These are phyloP conservation scores for Lactarius trivialis DNA, from an alignment of 768 basidiomycete species.

Conservation along the genomic window DNA sequence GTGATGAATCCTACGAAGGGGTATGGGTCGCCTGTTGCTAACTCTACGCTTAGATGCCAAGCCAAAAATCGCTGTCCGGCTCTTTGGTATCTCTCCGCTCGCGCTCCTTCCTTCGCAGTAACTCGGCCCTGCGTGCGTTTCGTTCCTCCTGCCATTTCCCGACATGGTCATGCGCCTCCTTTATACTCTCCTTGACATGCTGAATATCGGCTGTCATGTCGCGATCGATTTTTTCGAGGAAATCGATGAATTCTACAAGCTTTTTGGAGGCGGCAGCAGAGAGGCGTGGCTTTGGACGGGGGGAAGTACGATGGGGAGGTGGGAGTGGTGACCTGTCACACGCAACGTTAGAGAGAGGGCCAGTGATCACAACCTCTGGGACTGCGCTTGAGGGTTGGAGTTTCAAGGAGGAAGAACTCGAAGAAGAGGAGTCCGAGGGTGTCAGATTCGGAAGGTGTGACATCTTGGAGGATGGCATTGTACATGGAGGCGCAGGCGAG, in stretches of 20 bases:
- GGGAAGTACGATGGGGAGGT: neutral
- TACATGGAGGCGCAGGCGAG: neutral
- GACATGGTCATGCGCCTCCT: constrained; percentile 15
- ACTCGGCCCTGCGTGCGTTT: neutral
- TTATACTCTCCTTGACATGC: constrained; percentile 21
- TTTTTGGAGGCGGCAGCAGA: constrained; percentile 13
- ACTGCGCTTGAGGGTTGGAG: constrained; percentile 10
- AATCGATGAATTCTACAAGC: constrained; percentile 15
- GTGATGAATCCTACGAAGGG: neutral
- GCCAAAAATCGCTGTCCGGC: constrained; percentile 15
- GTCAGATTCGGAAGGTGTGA: neutral
- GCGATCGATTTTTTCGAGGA: constrained; percentile 20
- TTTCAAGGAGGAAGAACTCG: constrained; percentile 1
- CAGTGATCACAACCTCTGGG: constrained; percentile 20
- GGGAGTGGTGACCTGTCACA: neutral
- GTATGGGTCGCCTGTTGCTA: neutral
- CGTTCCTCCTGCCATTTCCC: constrained; percentile 19
- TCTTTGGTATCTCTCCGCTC: constrained; percentile 13
- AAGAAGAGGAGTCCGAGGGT: constrained; percentile 3
- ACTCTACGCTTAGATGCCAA: neutral
- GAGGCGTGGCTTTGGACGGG: neutral
- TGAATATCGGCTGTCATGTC: constrained; percentile 20
- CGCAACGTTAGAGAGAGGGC: constrained; percentile 6
- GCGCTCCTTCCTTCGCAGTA: constrained; percentile 5
- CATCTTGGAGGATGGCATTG: neutral